Base-by-base conservation (phyloP, 2,329 filamentous ascomycete genomes). In the Monosporascus ibericus region DNA sequence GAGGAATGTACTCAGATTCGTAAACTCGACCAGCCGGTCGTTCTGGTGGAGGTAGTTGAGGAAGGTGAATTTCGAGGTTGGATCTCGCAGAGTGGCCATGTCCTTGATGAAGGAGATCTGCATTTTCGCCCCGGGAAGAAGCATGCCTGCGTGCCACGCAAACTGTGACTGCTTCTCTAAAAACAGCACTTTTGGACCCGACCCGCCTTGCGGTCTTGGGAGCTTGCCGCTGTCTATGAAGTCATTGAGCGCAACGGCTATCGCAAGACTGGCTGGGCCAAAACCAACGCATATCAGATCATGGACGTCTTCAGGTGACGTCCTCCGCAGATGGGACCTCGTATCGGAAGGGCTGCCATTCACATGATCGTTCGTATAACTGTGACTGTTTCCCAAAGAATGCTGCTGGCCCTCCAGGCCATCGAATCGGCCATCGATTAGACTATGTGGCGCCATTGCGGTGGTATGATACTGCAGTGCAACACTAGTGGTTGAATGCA, bases 91-190 rank as follows among this genome's bases (percentile, higher is more conserved):
- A 3, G 90, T 94, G 3, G 92, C 92, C 69, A 97, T 82, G 67
- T 97, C 92, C 74, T 97, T 97, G 74, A 97, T 81, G 75, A 96
- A 97, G 9, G 90, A 95, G 62, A 97, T 97, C 68, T 97, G 92
- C 92, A 97, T 97, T 73, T 88, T 91, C 49, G 92, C 89, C 5
- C 91, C 92, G 0, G 91, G 90, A 3, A 97, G 81, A 54, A 96
- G 83, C 92, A 97, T 97, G 54, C 92, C 92, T 0, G 90, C 85
- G 70, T 97, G 92, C 92, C 92, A 97, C 53, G 88, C 84, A 66
- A 97, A 97, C 47, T 79, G 74, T 34, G 76, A 65, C 71, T 97
- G 92, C 69, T 88, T 87, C 75, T 97, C 92, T 24, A 97, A 72
- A 71, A 96, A 97, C 44, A 89, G 80, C 3, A 95, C 85, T 67